These are phyloP conservation scores for Geranium incanum DNA, from an alignment of 441 rosid species.

Conservation along the genomic window DNA sequence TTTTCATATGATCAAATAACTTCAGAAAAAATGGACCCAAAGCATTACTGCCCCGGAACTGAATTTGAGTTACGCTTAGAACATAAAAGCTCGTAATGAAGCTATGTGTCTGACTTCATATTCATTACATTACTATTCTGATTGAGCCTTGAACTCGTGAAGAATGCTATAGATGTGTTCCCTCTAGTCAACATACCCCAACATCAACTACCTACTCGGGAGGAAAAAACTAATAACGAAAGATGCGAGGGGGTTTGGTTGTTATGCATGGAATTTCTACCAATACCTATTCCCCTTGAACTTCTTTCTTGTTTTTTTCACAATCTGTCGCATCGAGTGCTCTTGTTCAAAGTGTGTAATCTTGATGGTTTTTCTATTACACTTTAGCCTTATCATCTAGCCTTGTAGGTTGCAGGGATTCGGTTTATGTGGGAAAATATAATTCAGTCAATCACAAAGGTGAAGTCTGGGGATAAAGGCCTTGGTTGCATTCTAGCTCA, in stretches of 20 bases:
- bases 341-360: neutral
- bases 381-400: neutral
- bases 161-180: neutral
- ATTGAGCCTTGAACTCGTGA: neutral
- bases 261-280: neutral
- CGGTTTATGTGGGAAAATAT: constrained; percentile 99
- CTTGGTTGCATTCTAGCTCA: constrained; percentile 99
- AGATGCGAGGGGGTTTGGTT: neutral
- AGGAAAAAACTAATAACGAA: neutral
- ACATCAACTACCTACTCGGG: neutral
- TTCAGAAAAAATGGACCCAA: neutral
- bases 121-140: neutral
- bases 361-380: neutral
- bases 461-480: constrained; percentile 93
- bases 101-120: neutral
- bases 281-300: neutral
- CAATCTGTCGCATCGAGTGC: neutral
- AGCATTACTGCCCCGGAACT: neutral
- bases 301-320: neutral
- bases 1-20: neutral
- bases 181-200: neutral
- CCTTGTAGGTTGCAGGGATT: constrained; percentile 83
- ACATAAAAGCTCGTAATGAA: neutral
- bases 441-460: constrained; percentile 75
- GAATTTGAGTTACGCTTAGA: neutral